These are phyloP conservation scores for Penicillium egyptiacum DNA, from an alignment of 495 filamentous ascomycete genomes.

Conservation along the genomic window DNA sequence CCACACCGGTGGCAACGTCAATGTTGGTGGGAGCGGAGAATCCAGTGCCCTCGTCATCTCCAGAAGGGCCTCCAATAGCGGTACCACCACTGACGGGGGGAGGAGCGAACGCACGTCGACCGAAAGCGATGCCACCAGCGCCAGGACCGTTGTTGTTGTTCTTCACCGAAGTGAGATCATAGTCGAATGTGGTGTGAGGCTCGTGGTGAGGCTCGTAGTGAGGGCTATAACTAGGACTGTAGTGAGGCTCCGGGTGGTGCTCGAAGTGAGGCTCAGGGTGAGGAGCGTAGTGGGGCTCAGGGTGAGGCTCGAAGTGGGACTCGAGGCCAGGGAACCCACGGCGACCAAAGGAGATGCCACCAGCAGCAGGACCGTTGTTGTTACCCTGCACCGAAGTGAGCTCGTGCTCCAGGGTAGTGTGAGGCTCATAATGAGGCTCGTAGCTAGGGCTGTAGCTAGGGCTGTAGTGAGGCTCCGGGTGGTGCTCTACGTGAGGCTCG, in stretches of 20 bases:
- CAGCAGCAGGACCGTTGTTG: conserved; percentile 2
- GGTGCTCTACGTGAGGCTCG: not conserved
- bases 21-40: conserved; percentile 14
- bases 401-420: not conserved
- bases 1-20: conserved; percentile 21
- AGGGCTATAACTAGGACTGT: no score
- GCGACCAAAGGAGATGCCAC: not conserved
- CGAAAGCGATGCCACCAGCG: conserved; percentile 12
- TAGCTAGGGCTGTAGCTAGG: not conserved
- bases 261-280: not conserved
- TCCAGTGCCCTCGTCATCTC: conserved; percentile 22
- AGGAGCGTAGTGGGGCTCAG: not conserved
- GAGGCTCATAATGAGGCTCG: not conserved
- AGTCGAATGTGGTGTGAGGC: not conserved
- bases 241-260: no score
- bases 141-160: not conserved
- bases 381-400: not conserved
- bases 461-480: not conserved
- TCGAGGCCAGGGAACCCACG: not conserved
- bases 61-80: conserved; percentile 24
- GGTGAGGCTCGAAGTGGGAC: not conserved
- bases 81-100: conserved; percentile 15
- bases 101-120: conserved; percentile 23
- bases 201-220: not conserved
- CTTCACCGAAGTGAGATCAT: not conserved